Base-by-base conservation (phyloP, 768 basidiomycete genomes). In the Rickenella mellea region DNA sequence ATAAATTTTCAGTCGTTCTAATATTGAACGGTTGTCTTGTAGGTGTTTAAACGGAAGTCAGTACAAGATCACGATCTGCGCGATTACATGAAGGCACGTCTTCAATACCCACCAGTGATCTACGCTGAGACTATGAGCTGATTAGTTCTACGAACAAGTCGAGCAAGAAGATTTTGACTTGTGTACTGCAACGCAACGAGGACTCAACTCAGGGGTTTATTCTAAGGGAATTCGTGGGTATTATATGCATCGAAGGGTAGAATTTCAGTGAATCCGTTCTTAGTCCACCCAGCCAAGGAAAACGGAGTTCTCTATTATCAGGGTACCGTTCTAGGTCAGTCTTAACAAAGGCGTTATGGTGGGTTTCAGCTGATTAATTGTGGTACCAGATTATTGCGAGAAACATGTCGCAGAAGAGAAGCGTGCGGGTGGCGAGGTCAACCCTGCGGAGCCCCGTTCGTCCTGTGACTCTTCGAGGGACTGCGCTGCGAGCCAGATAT, bases 101-200 rank as follows among this genome's bases (percentile, higher is more conserved):
- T 3, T 11, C 12, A 7, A 9, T 46, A 19, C 40, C 27, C 21
- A 38, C 14, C 5, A 22, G 14, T 22, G 6, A 21, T 9, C 27
- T 19, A 21, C 21, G 20, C n/a, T n/a, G n/a, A n/a, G n/a, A n/a
- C n/a, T n/a, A n/a, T 4, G 7, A 31, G 8, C 12, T 39, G 14
- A 6, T 44, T 26, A 41, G 41, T 29, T 44, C 9, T 26, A 21
- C 25, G 44, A 44, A 14, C 45, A 46, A 20, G 45, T 46, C 43
- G 43, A 46, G 27, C 45, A 44, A 21, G 45, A 46, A 44, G 45
- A 46, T 26, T 46, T 19, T 26, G 45, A 46, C 22, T 26, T 46
- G 9, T 46, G 45, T 25, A 26, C 15, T 4, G 10, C 14, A 12
- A 46, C 45, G 27, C 45, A 46, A 30, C 27, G 33, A 10, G 43